A percentile compares a stretch with the other conserved stretches of the same genome.
These are phyloP conservation scores for Allium sativum DNA, from an alignment of 106 monocot species.

Conservation along the genomic window DNA sequence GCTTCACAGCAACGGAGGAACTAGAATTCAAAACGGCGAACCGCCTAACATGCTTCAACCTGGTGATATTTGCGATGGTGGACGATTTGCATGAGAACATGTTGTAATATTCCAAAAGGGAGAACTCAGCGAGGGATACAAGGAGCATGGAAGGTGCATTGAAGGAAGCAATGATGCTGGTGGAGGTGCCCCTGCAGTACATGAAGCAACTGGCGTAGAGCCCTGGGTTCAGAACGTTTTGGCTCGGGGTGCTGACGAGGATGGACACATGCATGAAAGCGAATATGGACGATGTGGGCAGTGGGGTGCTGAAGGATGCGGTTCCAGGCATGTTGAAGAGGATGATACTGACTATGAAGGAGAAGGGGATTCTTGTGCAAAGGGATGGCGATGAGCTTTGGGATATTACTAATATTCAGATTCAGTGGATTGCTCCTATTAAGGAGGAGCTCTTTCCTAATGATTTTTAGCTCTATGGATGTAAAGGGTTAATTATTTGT, in stretches of 20 bases:
- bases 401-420: conserved; percentile 80
- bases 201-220: conserved; percentile 40
- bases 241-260: conserved; percentile 72
- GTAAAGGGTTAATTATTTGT: too few relatives aligned
- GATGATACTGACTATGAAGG: conserved; percentile 78
- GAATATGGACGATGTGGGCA: conserved; percentile 14
- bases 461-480: too few relatives aligned
- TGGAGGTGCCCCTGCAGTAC: conserved; percentile 49
- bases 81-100: conserved; percentile 90
- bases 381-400: conserved; percentile 57
- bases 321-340: conserved; percentile 53
- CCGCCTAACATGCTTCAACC: conserved; percentile 65
- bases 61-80: conserved; percentile 63
- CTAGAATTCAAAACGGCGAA: conserved; percentile 53
- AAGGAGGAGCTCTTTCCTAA: conserved; percentile 78
- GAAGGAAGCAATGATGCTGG: conserved; percentile 47
- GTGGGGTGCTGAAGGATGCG: conserved; percentile 33
- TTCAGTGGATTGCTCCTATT: conserved; percentile 90
- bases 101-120: conserved; percentile 70
- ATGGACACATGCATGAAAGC: conserved; percentile 97
- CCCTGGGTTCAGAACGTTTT: conserved; percentile 62
- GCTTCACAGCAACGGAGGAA: conserved; percentile 34
- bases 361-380: conserved; percentile 49
- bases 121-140: conserved; percentile 63
- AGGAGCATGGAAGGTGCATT: conserved; percentile 74